Percentiles rank a stretch among this genome's conserved stretches.
These are phyloP conservation scores for Crucihimalaya himalaica DNA, from an alignment of 345 rosid species.

Conservation along the genomic window DNA sequence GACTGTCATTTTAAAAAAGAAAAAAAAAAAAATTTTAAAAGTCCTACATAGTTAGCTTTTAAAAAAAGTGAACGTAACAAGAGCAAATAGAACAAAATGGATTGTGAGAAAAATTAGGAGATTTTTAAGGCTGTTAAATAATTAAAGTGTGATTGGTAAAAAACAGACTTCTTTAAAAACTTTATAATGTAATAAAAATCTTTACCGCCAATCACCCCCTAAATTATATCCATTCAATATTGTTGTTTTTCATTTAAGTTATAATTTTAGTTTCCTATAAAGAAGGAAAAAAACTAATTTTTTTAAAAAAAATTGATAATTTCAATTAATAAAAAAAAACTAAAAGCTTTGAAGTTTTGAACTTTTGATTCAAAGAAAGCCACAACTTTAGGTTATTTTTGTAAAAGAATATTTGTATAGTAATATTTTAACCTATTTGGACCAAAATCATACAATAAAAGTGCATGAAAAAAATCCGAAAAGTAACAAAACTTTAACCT, in stretches of 20 bases:
- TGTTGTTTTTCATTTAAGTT: neutral
- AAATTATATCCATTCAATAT: too few relatives aligned
- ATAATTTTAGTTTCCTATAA: neutral
- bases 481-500: neutral
- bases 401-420: neutral
- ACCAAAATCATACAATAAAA: neutral
- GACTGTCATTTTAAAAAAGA: too few relatives aligned
- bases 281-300: neutral
- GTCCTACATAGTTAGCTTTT: too few relatives aligned
- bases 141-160: too few relatives aligned
- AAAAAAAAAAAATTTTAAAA: too few relatives aligned
- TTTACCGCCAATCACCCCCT: too few relatives aligned
- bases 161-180: too few relatives aligned
- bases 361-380: neutral
- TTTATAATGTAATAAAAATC: too few relatives aligned
- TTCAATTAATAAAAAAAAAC: neutral
- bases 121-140: too few relatives aligned
- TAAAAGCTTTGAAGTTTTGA: neutral
- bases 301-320: neutral
- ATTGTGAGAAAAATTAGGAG: too few relatives aligned
- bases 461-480: neutral
- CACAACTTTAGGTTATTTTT: neutral
- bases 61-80: too few relatives aligned
- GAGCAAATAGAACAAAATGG: too few relatives aligned
- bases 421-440: neutral